Evolutionary conservation across 2,329 filamentous ascomycete genomes (phyloP), one percentile per base, ranked within the genome.

Genomic region (Verticillium longisporum): DNA sequence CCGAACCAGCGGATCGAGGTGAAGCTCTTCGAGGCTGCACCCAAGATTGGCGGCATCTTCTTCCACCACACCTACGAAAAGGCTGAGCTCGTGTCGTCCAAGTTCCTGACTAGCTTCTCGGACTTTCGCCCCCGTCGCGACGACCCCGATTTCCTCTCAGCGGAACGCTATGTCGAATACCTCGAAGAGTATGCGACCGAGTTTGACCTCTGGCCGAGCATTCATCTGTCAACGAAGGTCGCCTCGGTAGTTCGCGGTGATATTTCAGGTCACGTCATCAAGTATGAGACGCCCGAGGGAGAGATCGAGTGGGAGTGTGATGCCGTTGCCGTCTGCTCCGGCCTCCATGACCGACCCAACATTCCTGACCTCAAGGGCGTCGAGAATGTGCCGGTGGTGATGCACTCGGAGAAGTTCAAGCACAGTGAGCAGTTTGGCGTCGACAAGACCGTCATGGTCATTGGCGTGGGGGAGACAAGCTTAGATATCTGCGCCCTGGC

Each of bases 61-160:
- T 71, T 72, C 26, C 74, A 80, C 61, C 75, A 77, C 5, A 71
- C 75, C 4, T 83, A 82, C 59, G 77, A 81, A 60, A 77, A 80
- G 37, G 77, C 79, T 1, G 80, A 82, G 68, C 73, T 74, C 1
- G 79, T 82, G 1, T 80, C 77, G 1, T 81, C 78, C 3, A 80
- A 80, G 63, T 79, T 80, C 54, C 71, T 83, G 9, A 82, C 79
- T 0, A 70, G 76, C 18, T 83, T 82, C 63, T 82, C 80, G 1
- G 80, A 82, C 64, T 79, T 78, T 61, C 74, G 80, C 1, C 72
- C 78, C 5, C 69, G 76, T 1, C 57, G 69, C 1, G 72, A 78
- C 10, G 73, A 73, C 1, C 74, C 78, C 7, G 79, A 81, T 62
- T 82, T 82, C 61, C 64, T 80, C 7, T 73, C 73, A 2, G 72